Evolutionary conservation across 2,329 filamentous ascomycete genomes (phyloP), one percentile per base, ranked within the genome.

Genomic region (Endothia cerciana): DNA sequence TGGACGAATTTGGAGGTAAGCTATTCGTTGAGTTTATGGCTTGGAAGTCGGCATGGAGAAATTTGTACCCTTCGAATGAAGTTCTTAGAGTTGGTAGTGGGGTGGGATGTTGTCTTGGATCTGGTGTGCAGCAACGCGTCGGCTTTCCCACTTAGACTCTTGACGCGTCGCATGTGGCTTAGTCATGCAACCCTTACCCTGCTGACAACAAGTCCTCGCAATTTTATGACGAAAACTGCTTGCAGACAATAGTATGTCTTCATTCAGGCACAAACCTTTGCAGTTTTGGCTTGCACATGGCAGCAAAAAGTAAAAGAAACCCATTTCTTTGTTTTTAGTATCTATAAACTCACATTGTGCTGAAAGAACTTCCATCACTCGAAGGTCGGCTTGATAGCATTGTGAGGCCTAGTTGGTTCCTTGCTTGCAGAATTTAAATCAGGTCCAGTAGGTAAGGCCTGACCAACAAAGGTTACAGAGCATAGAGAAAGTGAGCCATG

Each of bases 71-170:
- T 28, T 22, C 13, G 45, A 22, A 1, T 11, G 13, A 13, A 5
- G n/a, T 15, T 7, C 47, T 28, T 36, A 25, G 8, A 6, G 22
- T 51, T 28, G 11, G 25, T 30, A 11, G 22, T 49, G 10, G 43
- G n/a, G 22, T 22, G 30, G 7, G 13, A 43, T 43, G 30, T 15
- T 17, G 47, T 43, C 45, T 55, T 41, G 45, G 30, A n/a, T 47
- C 36, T 59, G 55, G 36, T 45, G 60, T 63, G 60, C 43, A 63
- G n/a, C 38, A 60, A 65, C 64, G 64, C 64, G 64, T 65, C 53
- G n/a, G 62, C 22, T n/a, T n/a, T 55, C 30, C 53, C 55, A 65
- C 60, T 65, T 65, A 65, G 51, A 65, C 25, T 36, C 43, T 25
- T 28, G 55, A 65, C 60, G 64, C 60, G 64, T 63, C 63, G 61